phyloP scores from a whole-genome alignment of 371 early-diverging fungal genomes.

The Massospora cicadina region DNA sequence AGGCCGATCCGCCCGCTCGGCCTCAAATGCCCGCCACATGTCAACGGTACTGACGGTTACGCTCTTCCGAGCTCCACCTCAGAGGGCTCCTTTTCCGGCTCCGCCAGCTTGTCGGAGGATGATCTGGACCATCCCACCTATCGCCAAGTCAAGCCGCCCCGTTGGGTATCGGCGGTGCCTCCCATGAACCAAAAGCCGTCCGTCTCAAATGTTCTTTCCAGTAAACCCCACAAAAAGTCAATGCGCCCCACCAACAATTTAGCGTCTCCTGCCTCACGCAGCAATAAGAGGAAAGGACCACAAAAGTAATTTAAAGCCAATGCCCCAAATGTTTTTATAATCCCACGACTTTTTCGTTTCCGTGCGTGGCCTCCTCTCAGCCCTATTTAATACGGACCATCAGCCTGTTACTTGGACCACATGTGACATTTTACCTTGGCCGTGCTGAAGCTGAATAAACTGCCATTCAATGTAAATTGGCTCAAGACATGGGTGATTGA shows the following conservation, averaged over 20 bases:
- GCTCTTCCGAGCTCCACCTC: slow-evolving; percentile 1
- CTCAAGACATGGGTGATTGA: too few relatives aligned
- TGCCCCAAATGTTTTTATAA: not conserved
- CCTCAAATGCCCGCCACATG: not conserved
- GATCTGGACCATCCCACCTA: not conserved
- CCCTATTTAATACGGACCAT: not conserved
- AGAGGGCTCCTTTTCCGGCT: not conserved
- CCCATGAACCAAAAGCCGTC: not conserved
- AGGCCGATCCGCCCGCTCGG: not conserved
- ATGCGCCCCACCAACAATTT: not conserved
- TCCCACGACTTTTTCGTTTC: not conserved
- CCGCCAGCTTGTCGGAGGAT: not conserved
- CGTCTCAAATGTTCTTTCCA: not conserved
- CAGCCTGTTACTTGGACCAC: not conserved
- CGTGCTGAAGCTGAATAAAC: too few relatives aligned
- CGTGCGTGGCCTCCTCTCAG: not conserved
- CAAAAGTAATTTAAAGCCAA: not conserved
- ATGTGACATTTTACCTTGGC: too few relatives aligned
- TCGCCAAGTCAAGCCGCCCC: not conserved
- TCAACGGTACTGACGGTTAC: not conserved
- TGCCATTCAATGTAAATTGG: too few relatives aligned
- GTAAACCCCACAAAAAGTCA: not conserved
- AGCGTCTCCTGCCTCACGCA: not conserved
- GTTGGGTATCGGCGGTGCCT: not conserved
- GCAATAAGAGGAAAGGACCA: not conserved